Evolutionary conservation across 2,329 filamentous ascomycete species (phyloP).

Genomic region (Lizonia empirigonia): DNA sequence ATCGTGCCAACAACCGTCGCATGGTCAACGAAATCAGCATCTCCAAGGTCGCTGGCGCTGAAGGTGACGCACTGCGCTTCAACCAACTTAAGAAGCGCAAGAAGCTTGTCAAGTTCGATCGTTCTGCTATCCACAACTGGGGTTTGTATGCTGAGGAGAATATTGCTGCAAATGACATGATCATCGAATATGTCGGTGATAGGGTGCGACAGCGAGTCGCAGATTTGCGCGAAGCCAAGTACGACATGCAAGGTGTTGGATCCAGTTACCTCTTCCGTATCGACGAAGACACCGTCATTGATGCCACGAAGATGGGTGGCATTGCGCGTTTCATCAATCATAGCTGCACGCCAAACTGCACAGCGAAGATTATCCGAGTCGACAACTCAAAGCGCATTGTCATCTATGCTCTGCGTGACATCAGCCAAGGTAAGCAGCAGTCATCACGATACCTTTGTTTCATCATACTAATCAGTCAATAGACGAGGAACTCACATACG

Average conservation of each 20-base stretch:
- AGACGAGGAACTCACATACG: slow-evolving; percentile 99
- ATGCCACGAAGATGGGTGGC: slow-evolving; percentile 97
- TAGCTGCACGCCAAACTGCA: slow-evolving; percentile 97
- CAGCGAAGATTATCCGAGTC: slow-evolving; percentile 98
- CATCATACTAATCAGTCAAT: slow-evolving; percentile 37
- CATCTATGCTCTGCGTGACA: slow-evolving; percentile 96
- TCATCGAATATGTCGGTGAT: slow-evolving; percentile 98
- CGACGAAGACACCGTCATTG: slow-evolving; percentile 95
- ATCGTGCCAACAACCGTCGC: slow-evolving; percentile 92
- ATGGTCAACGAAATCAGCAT: slow-evolving; percentile 94
- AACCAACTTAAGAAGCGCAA: slow-evolving; percentile 99
- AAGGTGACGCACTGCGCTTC: slow-evolving; percentile 92
- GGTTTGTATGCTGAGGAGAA: slow-evolving; percentile 97
- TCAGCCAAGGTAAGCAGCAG: slow-evolving; percentile 79
- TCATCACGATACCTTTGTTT: not conserved
- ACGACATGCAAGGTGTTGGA: slow-evolving; percentile 94
- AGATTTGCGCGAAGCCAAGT: slow-evolving; percentile 90
- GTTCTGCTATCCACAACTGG: slow-evolving; percentile 99
- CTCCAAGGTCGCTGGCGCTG: slow-evolving; percentile 76
- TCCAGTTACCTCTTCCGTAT: slow-evolving; percentile 98
- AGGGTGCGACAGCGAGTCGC: slow-evolving; percentile 96
- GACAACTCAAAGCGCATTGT: slow-evolving; percentile 98
- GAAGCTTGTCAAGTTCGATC: slow-evolving; percentile 97
- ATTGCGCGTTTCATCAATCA: slow-evolving; percentile 99
- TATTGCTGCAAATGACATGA: slow-evolving; percentile 97